These are phyloP conservation scores for Penicillium sp. DNA, from an alignment of 2,329 filamentous ascomycete genomes.

Conservation along the genomic window DNA sequence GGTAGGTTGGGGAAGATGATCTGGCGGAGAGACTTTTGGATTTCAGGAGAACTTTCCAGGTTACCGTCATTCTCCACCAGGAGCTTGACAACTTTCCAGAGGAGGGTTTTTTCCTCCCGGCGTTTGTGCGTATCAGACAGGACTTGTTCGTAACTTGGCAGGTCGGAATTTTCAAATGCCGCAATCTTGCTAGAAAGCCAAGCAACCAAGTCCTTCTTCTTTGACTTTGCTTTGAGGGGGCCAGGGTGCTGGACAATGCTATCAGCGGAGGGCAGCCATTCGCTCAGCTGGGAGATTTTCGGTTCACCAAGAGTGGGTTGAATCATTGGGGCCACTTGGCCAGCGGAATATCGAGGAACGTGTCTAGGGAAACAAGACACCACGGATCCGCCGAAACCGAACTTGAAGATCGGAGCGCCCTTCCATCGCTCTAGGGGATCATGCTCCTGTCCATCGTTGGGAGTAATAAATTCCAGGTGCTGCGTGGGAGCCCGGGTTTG, in stretches of 20 bases:
- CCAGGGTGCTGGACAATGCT: conserved; percentile 80
- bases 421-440: conserved; percentile 89
- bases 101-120: conserved; percentile 70
- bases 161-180: conserved; percentile 58
- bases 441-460: conserved; percentile 54
- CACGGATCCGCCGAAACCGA: conserved; percentile 81
- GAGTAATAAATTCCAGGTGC: conserved; percentile 55
- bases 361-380: conserved; percentile 86
- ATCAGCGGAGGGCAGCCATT: conserved; percentile 68
- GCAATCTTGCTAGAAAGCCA: conserved; percentile 81
- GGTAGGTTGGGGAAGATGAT: conserved; percentile 64
- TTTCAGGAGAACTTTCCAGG: conserved; percentile 68
- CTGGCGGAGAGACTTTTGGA: conserved; percentile 71
- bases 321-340: conserved; percentile 69
- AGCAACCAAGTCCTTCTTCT: conserved; percentile 85
- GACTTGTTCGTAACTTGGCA: conserved; percentile 49
- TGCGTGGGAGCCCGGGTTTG: conserved; percentile 46
- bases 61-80: conserved; percentile 83
- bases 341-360: conserved; percentile 78
- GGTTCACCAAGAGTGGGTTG: conserved; percentile 80
- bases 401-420: conserved; percentile 79
- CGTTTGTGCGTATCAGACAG: conserved; percentile 59
- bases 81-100: conserved; percentile 82
- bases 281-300: conserved; percentile 71
- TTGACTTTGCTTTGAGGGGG: conserved; percentile 80